Evolutionary conservation across 305 asterid genomes (phyloP).

Genomic region (Solanum aculeatissimum): DNA sequence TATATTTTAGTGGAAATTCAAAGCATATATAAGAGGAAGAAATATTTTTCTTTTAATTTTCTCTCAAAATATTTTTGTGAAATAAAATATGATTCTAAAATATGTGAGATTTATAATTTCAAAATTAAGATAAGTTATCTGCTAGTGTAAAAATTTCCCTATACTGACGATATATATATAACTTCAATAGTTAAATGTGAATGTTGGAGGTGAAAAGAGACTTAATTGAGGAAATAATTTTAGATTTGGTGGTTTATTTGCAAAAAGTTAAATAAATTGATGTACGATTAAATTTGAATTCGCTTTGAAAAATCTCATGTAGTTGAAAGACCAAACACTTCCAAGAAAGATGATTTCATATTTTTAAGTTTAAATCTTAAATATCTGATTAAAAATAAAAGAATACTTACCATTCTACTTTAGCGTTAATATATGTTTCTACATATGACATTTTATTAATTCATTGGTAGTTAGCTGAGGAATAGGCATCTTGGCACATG

Average conservation of each 20-base stretch:
- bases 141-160: neutral
- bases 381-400: neutral
- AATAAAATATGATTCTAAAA: neutral
- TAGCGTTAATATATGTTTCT: neutral
- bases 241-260: neutral
- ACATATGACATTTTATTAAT: neutral
- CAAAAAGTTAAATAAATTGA: too few relatives aligned
- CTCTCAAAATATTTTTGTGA: neutral
- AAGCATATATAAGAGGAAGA: neutral
- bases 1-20: neutral
- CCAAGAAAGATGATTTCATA: neutral
- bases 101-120: neutral
- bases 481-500: slow-evolving; percentile 14
- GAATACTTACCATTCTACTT: neutral
- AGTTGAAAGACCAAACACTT: fast-evolving
- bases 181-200: too few relatives aligned
- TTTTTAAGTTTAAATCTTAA: neutral
- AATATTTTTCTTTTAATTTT: neutral
- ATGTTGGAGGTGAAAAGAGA: neutral
- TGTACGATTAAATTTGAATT: neutral
- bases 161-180: neutral
- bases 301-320: fast-evolving
- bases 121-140: neutral
- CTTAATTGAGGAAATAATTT: too few relatives aligned
- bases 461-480: neutral